Evolutionary conservation across 1,139 yeast genomes (phyloP).

Genomic region (Yamadazyma mexicana): DNA sequence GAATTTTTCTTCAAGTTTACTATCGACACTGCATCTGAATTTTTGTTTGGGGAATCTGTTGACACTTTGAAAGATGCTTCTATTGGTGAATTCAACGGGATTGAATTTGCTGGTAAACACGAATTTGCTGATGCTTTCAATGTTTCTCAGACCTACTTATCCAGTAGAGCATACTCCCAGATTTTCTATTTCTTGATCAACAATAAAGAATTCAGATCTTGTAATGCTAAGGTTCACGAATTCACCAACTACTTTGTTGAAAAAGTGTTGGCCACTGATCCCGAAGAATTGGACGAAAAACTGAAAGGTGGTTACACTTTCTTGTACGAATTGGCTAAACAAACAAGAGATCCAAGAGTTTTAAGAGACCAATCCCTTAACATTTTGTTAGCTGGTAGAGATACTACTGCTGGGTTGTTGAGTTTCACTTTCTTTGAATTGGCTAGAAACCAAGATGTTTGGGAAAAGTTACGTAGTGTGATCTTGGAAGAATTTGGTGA

Average conservation of each 20-base stretch:
- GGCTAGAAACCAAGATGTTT: conserved; percentile 39
- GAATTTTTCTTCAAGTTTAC: conserved; percentile 51
- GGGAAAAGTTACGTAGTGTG: conserved; percentile 33
- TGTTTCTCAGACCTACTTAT: conserved; percentile 28
- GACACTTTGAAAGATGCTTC: conserved; percentile 45
- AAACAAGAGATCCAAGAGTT: conserved; percentile 41
- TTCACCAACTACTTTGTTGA: conserved; percentile 34
- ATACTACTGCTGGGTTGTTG: conserved; percentile 47
- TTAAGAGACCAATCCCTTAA: conserved; percentile 47
- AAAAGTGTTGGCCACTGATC: conserved; percentile 20
- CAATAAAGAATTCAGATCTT: conserved; percentile 29
- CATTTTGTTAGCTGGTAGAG: conserved; percentile 48
- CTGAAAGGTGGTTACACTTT: conserved; percentile 40
- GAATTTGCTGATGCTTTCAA: conserved; percentile 29
- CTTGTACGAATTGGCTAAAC: conserved; percentile 46
- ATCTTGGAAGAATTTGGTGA: conserved; percentile 35
- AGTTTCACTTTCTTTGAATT: conserved; percentile 44
- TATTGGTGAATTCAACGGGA: conserved; percentile 47
- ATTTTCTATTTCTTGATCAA: conserved; percentile 29
- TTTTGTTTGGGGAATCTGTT: conserved; percentile 57
- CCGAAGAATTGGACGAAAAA: conserved; percentile 36
- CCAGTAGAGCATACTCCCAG: conserved; percentile 30
- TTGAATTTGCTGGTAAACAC: conserved; percentile 22
- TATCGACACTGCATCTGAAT: conserved; percentile 59
- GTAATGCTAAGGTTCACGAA: conserved; percentile 30